phyloP scores from a whole-genome alignment of 768 basidiomycete genomes.

The Hemileccinum rubropunctum region DNA sequence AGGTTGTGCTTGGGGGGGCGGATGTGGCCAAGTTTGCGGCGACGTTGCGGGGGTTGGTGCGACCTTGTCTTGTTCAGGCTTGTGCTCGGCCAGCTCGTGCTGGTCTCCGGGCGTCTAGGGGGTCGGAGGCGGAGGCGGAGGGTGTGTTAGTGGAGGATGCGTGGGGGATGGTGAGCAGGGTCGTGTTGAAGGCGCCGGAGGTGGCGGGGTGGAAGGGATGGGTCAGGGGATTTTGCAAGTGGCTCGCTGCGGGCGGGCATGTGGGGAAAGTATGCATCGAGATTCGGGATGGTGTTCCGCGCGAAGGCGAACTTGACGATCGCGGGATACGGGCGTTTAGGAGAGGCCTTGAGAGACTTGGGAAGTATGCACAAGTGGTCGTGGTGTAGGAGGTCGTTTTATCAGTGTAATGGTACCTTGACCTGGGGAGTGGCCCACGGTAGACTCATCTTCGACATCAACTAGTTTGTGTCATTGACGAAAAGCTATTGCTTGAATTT shows the following conservation, averaged over 20 bases:
- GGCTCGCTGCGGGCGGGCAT: slow-evolving; percentile 19
- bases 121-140: not conserved
- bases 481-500: too few relatives aligned
- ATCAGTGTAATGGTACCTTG: too few relatives aligned
- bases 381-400: not conserved
- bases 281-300: not conserved
- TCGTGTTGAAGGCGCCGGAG: slow-evolving; percentile 11
- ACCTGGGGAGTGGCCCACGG: too few relatives aligned
- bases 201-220: slow-evolving; percentile 12
- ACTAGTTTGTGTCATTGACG: too few relatives aligned
- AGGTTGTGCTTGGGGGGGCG: slow-evolving; percentile 12
- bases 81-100: not conserved
- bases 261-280: slow-evolving; percentile 7
- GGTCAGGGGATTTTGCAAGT: slow-evolving; percentile 14
- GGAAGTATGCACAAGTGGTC: slow-evolving; percentile 8
- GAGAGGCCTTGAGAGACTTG: slow-evolving; percentile 9
- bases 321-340: not conserved
- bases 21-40: slow-evolving; percentile 13
- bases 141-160: slow-evolving; percentile 1
- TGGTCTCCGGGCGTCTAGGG: not conserved
- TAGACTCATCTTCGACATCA: too few relatives aligned
- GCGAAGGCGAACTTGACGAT: not conserved
- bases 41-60: slow-evolving; percentile 10
- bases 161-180: slow-evolving; percentile 7
- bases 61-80: too few relatives aligned